These are phyloP conservation scores for Pseudocercospora pini-densiflorae DNA, from an alignment of 2,329 filamentous ascomycete genomes.

Conservation along the genomic window DNA sequence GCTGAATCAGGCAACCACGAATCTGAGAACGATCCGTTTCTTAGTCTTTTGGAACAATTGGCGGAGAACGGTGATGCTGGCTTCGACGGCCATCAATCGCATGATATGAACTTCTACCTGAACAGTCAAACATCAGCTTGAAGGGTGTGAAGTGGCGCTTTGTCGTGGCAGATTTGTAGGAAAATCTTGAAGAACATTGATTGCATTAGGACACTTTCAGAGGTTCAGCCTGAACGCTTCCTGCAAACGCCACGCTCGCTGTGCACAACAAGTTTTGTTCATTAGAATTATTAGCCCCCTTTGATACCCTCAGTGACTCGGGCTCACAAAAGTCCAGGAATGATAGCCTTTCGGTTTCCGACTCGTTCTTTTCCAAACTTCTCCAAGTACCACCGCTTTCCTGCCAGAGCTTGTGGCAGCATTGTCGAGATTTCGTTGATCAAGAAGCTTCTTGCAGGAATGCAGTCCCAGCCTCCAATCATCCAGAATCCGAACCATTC, in stretches of 20 bases:
- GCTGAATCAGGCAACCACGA: slow-evolving; percentile 47
- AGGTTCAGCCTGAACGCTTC: not conserved
- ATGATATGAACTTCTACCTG: slow-evolving; percentile 80
- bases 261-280: slow-evolving; percentile 3
- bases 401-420: slow-evolving; percentile 81
- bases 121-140: slow-evolving; percentile 16
- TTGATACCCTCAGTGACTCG: slow-evolving; percentile 15
- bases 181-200: not conserved
- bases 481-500: slow-evolving; percentile 94
- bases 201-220: not conserved
- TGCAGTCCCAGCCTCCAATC: slow-evolving; percentile 66
- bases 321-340: slow-evolving; percentile 60
- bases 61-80: slow-evolving; percentile 75
- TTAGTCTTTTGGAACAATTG: slow-evolving; percentile 78
- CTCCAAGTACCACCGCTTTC: slow-evolving; percentile 82
- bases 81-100: slow-evolving; percentile 60
- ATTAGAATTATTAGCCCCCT: slow-evolving; percentile 17
- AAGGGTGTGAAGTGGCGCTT: not conserved
- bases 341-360: slow-evolving; percentile 72
- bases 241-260: slow-evolving; percentile 1
- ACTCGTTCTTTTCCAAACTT: slow-evolving; percentile 87
- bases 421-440: slow-evolving; percentile 89
- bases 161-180: not conserved
- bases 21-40: slow-evolving; percentile 77
- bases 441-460: slow-evolving; percentile 80